Base-by-base conservation (phyloP, 306 rosid genomes). In the Parietaria judaica region DNA sequence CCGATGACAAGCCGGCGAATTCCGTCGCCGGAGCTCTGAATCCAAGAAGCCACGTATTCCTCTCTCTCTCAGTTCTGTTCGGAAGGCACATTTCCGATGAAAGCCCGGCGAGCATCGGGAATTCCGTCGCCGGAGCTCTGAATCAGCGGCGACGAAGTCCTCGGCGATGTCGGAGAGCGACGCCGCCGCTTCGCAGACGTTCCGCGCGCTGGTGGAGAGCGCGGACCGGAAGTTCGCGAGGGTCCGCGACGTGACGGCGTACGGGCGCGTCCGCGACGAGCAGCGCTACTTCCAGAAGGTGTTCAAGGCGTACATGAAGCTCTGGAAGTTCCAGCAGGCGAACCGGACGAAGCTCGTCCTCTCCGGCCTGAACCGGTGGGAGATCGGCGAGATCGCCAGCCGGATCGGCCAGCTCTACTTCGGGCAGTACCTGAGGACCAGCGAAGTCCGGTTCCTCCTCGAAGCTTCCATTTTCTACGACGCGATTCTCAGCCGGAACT, bases 311-410 rank as follows among this genome's bases (percentile, higher is more conserved):
- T 88, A 88, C 74, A 84, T 82, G 74, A 81, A 83, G 39, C 76
- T 94, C 8, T 94, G 99, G 99, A 89, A 83, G 86, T 86, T 37
- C 76, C 99, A 94, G 83, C 97, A 94, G 74, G 94, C 84, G 72
- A 65, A 73, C 80, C 87, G 99, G 51, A 49, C 72, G 15, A 78
- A 80, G 71, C 89, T 94, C n/a, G 76, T 89, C 11, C 79, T 73
- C 78, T 71, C 83, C 58, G 99, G 99, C 5, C 78, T 94, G 23
- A 81, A 78, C 64, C 99, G 99, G n/a, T 94, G 91, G 95, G 99
- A 94, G 82, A 84, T 89, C 76, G 99, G 97, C 54, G 99, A 89
- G 90, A 89, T 94, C 86, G 97, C 99, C 5, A 89, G 97, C 76
- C 89, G 97, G 80, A 88, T 94, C 78, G 97, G 97, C 9, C 97